Conservation (phyloP, 306 rosid species). For the Cucumis hystrix region DNA sequence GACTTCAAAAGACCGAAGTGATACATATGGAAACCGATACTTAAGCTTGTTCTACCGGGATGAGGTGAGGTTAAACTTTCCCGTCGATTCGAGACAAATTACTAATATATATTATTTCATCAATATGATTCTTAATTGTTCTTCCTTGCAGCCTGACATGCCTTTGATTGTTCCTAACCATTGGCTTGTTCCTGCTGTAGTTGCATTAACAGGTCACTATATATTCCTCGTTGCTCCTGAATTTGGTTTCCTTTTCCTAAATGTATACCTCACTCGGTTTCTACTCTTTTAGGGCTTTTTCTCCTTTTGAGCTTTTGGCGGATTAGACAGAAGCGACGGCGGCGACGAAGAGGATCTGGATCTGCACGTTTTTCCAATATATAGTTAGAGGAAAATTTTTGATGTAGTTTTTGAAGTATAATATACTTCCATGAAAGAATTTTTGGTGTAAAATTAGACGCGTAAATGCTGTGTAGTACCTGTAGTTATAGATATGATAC, state of each 20-base stretch:
- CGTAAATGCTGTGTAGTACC: background rate
- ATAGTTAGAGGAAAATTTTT: conserved; percentile 21
- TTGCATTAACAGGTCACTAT: conserved; percentile 59
- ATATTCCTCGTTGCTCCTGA: background rate
- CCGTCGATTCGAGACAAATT: background rate
- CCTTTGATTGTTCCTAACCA: conserved; percentile 53
- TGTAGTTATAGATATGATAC: background rate
- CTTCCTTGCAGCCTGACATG: conserved; percentile 54
- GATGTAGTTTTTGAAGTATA: background rate
- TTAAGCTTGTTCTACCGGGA: conserved; percentile 62
- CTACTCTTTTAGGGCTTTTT: conserved; percentile 37
- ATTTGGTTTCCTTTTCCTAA: background rate
- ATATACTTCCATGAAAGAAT: background rate
- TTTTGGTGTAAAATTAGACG: conserved; percentile 6
- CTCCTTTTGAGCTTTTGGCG: conserved; percentile 64
- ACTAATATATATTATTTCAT: background rate
- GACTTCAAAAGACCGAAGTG: conserved; percentile 21
- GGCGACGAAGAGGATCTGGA: conserved; percentile 63
- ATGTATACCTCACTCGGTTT: background rate
- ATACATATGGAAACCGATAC: conserved; percentile 43
- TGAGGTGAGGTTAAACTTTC: conserved; percentile 42
- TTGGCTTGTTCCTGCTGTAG: conserved; percentile 65
- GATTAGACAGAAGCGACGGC: conserved; percentile 69
- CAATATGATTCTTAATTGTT: background rate
- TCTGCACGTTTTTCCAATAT: conserved; percentile 46